A percentile compares a stretch with the other conserved stretches of the same genome.
Conservation (phyloP, 2,329 filamentous ascomycete genomes). For the Tolypocladium cylindrosporum region DNA sequence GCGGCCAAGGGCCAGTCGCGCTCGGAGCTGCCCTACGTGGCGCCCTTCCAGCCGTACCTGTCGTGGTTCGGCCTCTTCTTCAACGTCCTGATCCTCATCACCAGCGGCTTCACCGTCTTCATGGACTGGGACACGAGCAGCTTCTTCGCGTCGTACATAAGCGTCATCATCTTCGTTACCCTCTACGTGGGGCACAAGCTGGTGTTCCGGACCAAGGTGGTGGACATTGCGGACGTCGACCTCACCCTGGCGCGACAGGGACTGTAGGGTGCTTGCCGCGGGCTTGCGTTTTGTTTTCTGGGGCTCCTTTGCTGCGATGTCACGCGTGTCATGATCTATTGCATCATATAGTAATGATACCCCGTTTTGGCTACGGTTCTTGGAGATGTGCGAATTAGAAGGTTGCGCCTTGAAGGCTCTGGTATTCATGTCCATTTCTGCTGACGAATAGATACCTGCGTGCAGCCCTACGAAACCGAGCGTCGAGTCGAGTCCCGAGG, state of each 20-base stretch:
- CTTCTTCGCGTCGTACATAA: constrained; percentile 58
- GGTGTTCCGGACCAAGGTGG: constrained; percentile 26
- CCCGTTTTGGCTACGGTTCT: background rate
- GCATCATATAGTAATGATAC: background rate
- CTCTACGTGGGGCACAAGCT: constrained; percentile 53
- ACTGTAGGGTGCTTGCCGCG: background rate
- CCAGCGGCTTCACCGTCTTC: constrained; percentile 60
- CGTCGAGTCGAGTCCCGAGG: no score
- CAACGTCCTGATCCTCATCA: constrained; percentile 53
- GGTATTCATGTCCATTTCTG: no score
- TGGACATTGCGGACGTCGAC: constrained; percentile 26
- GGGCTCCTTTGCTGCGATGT: background rate
- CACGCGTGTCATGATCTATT: background rate
- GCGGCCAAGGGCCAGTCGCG: constrained; percentile 46
- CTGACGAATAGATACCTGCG: no score
- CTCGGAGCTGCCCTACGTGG: constrained; percentile 47
- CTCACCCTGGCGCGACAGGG: constrained; percentile 9
- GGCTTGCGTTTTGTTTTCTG: background rate
- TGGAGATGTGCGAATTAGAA: background rate
- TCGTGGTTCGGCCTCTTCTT: constrained; percentile 58
- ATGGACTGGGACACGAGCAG: constrained; percentile 49
- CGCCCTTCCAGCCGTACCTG: constrained; percentile 52
- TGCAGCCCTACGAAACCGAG: no score
- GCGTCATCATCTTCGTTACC: constrained; percentile 51
- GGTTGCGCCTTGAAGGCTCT: background rate